phyloP scores from a whole-genome alignment of 805 yeast genomes.

The Isabelozyma rhagii region DNA sequence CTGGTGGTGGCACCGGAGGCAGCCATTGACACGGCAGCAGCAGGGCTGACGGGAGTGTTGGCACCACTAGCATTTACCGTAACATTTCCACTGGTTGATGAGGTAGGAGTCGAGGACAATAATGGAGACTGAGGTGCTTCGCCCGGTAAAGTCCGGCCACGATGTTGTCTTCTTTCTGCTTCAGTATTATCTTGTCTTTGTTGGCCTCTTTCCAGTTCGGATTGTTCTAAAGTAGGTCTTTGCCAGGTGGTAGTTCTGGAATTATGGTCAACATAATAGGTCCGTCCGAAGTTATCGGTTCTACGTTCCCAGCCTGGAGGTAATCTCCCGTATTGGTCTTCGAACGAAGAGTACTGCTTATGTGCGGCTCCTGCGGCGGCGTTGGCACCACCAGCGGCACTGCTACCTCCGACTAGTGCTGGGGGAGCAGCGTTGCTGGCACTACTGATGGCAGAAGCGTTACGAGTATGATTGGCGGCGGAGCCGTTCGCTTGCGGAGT shows the following conservation, averaged over 20 bases:
- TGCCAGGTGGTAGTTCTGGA: constrained; percentile 99
- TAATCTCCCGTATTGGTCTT: constrained; percentile 92
- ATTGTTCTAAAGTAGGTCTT: constrained; percentile 82
- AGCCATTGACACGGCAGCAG: constrained; percentile 66
- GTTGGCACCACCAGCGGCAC: constrained; percentile 8
- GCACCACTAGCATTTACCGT: constrained; percentile 44
- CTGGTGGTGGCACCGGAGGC: constrained; percentile 88
- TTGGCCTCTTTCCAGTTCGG: constrained; percentile 65
- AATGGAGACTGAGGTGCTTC: constrained; percentile 35
- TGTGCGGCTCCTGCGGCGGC: constrained; percentile 13
- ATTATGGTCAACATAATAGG: constrained; percentile 97
- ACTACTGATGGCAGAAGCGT: constrained; percentile 14
- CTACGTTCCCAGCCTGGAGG: constrained; percentile 99
- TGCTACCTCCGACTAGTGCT: constrained; percentile 6
- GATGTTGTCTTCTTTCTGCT: constrained; percentile 86
- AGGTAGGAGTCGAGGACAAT: constrained; percentile 27
- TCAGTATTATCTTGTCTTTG: constrained; percentile 71
- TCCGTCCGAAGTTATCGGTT: constrained; percentile 95
- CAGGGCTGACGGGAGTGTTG: constrained; percentile 56
- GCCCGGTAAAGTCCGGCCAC: constrained; percentile 86
- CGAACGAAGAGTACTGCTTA: constrained; percentile 87
- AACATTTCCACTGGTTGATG: constrained; percentile 39
- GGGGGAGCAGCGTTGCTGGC: constrained; percentile 11
- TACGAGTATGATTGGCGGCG: constrained; percentile 11
- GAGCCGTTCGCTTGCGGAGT: constrained; percentile 15